Conservation (phyloP, 768 basidiomycete genomes). For the Boletus sensibilis region DNA sequence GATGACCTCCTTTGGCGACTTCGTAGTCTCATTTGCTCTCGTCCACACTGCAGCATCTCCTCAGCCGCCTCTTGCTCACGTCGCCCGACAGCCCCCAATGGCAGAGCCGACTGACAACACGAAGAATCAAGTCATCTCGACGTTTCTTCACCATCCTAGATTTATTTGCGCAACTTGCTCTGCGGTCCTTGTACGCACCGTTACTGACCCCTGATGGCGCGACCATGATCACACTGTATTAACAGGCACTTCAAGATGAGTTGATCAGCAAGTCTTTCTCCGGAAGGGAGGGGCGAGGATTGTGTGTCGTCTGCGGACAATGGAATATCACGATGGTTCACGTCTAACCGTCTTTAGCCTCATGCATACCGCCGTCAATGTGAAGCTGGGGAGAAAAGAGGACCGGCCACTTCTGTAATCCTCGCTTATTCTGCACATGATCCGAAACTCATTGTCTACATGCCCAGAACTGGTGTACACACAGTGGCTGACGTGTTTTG, state of each 20-base stretch:
- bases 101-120: conserved; percentile 40
- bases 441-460: neutral
- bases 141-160: conserved; percentile 63
- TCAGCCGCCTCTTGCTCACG: neutral
- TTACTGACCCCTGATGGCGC: neutral
- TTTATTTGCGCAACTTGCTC: conserved; percentile 71
- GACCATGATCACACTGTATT: neutral
- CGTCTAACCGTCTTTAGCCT: conserved; percentile 43
- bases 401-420: conserved; percentile 70
- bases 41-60: neutral
- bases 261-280: conserved; percentile 84
- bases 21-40: conserved; percentile 18
- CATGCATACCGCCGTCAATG: conserved; percentile 74
- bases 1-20: conserved; percentile 25
- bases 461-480: conserved; percentile 69
- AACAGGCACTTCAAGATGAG: conserved; percentile 77
- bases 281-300: conserved; percentile 79
- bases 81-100: conserved; percentile 11
- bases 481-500: conserved; percentile 82
- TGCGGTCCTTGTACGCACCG: conserved; percentile 58
- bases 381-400: conserved; percentile 70
- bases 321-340: neutral
- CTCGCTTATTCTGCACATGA: conserved; percentile 3
- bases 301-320: conserved; percentile 45
- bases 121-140: conserved; percentile 55